phyloP scores from a whole-genome alignment of 139 green algal genomes.

The Bryopsis sp. region DNA sequence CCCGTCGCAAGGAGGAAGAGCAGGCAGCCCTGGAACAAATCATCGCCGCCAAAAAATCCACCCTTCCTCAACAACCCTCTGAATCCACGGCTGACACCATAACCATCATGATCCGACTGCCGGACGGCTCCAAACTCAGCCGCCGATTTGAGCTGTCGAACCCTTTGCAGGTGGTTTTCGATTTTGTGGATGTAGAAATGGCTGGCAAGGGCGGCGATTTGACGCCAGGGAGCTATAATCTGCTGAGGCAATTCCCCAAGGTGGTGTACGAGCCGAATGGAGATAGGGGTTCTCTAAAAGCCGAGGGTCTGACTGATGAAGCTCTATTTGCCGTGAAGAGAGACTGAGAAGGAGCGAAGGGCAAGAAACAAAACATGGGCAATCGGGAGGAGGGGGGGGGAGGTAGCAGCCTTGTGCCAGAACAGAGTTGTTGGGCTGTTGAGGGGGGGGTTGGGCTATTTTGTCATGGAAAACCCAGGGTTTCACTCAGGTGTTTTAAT shows the following conservation, averaged over 20 bases:
- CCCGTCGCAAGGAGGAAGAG: neutral
- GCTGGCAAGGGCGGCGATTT: constrained; percentile 17
- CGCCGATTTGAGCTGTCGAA: constrained; percentile 46
- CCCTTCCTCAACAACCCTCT: neutral
- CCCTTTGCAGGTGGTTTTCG: constrained; percentile 47
- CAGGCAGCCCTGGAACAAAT: neutral
- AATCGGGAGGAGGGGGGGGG: no score
- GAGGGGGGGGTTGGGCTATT: no score
- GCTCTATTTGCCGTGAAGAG: no score
- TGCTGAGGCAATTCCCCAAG: constrained; percentile 63
- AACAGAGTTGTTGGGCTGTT: no score
- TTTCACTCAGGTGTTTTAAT: no score
- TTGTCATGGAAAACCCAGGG: no score
- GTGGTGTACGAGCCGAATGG: no score
- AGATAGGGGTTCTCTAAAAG: no score
- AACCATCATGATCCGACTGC: neutral
- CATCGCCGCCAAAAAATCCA: neutral
- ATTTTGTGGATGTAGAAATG: constrained; percentile 63
- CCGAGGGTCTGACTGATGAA: no score
- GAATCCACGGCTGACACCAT: neutral
- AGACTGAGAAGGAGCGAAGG: no score
- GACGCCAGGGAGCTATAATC: constrained; percentile 45
- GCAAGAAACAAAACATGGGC: no score
- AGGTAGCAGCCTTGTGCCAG: no score
- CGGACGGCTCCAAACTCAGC: constrained; percentile 35